Percentiles rank a stretch among this genome's conserved stretches.
These are phyloP conservation scores for Dendrobium officinale DNA, from an alignment of 106 monocot genomes.

Conservation along the genomic window DNA sequence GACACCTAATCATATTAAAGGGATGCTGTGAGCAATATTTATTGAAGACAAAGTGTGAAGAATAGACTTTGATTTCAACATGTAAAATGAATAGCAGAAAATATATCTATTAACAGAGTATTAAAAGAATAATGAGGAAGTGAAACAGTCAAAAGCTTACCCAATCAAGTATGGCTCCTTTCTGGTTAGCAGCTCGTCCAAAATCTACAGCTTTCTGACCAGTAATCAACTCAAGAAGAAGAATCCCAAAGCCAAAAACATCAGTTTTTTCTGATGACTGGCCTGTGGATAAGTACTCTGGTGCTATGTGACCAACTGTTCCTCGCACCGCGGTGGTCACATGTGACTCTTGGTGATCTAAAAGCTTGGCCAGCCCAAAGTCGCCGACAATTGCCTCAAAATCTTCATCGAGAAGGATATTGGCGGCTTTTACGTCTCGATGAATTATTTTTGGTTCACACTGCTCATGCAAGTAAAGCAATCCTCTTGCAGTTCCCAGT, in stretches of 20 bases:
- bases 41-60: background rate
- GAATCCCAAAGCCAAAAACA: constrained; percentile 38
- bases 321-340: constrained; percentile 51
- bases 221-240: constrained; percentile 47
- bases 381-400: constrained; percentile 51
- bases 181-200: constrained; percentile 31
- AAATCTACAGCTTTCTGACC: constrained; percentile 50
- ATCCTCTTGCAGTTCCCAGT: constrained; percentile 63
- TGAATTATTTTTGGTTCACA: constrained; percentile 12
- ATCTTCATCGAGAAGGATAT: constrained; percentile 9
- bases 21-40: background rate
- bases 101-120: background rate
- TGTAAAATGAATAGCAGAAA: background rate
- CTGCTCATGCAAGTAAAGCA: constrained; percentile 47
- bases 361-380: constrained; percentile 50
- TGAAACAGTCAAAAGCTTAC: constrained; percentile 10
- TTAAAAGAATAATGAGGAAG: too few relatives aligned
- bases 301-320: constrained; percentile 50
- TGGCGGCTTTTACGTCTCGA: constrained; percentile 9
- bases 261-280: constrained; percentile 10
- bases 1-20: background rate
- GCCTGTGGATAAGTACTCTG: constrained; percentile 8
- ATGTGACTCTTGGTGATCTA: constrained; percentile 48
- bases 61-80: background rate
- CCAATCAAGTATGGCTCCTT: constrained; percentile 64